These are phyloP conservation scores for Aspergillus aculeatinus DNA, from an alignment of 2,329 filamentous ascomycete species.

Conservation along the genomic window DNA sequence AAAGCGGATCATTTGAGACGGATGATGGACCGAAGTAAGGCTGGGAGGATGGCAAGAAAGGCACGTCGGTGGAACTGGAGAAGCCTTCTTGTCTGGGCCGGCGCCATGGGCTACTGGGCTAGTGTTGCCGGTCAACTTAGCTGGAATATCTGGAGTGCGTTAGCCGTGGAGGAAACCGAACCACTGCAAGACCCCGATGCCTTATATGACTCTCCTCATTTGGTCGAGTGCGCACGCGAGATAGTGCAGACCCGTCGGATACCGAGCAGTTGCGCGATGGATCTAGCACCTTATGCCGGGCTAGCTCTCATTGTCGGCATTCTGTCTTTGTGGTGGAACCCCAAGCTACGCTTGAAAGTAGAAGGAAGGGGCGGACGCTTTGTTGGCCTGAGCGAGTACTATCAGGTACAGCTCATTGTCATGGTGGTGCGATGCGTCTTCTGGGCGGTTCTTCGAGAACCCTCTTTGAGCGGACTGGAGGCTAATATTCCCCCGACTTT, in stretches of 20 bases:
- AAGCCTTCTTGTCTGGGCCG: conserved; percentile 42
- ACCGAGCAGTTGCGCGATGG: conserved; percentile 29
- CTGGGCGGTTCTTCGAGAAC: conserved; percentile 45
- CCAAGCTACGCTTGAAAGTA: conserved; percentile 46
- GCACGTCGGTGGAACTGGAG: conserved; percentile 44
- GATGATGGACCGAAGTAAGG: conserved; percentile 65
- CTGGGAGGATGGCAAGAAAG: conserved; percentile 32
- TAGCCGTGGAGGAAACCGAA: conserved; percentile 22
- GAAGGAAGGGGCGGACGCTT: conserved; percentile 43
- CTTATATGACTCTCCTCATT: conserved; percentile 17
- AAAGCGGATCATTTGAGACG: conserved; percentile 77
- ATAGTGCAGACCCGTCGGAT: conserved; percentile 21
- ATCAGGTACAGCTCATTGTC: conserved; percentile 47
- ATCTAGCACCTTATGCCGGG: conserved; percentile 36
- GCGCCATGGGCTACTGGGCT: conserved; percentile 44
- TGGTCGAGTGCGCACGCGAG: conserved; percentile 24
- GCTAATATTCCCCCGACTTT: conserved; percentile 32
- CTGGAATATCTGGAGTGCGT: conserved; percentile 42
- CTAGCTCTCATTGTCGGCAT: conserved; percentile 44
- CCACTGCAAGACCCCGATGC: conserved; percentile 14
- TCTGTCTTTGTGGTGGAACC: conserved; percentile 52
- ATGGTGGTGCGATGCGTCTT: conserved; percentile 45
- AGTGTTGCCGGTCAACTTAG: conserved; percentile 45
- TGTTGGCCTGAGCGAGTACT: conserved; percentile 46
- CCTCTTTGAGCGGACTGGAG: conserved; percentile 34